These are phyloP conservation scores for Arabidopsis suecica DNA, from an alignment of 345 rosid species.

Conservation along the genomic window DNA sequence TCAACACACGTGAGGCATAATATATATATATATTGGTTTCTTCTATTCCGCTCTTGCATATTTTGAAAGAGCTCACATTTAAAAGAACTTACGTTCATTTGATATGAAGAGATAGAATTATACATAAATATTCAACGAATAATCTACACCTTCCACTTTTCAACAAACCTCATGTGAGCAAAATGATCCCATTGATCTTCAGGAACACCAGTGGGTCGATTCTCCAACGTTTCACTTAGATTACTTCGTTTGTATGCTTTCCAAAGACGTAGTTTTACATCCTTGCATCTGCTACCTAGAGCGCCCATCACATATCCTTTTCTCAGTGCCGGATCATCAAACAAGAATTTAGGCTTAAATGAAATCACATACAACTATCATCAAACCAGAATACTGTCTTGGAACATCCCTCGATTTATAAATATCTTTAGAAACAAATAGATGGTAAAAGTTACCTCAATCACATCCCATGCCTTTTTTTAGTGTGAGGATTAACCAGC, in stretches of 20 bases:
- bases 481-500: neutral
- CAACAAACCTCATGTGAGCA: neutral
- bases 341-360: neutral
- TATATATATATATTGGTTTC: neutral
- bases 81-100: neutral
- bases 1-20: neutral
- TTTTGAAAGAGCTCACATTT: neutral
- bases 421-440: too few species aligned
- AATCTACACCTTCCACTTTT: constrained; percentile 20
- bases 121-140: neutral
- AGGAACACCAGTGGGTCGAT: neutral
- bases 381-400: too few species aligned
- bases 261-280: neutral
- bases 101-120: neutral
- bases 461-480: neutral
- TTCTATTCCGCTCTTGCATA: neutral
- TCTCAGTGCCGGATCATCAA: neutral
- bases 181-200: neutral
- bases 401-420: too few species aligned
- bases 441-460: neutral
- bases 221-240: neutral
- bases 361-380: too few species aligned
- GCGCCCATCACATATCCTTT: neutral
- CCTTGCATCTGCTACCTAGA: constrained; percentile 25
- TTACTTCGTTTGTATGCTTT: neutral